Evolutionary conservation across 495 filamentous ascomycete genomes (phyloP).

Genomic region (Trichoderma reesei): DNA sequence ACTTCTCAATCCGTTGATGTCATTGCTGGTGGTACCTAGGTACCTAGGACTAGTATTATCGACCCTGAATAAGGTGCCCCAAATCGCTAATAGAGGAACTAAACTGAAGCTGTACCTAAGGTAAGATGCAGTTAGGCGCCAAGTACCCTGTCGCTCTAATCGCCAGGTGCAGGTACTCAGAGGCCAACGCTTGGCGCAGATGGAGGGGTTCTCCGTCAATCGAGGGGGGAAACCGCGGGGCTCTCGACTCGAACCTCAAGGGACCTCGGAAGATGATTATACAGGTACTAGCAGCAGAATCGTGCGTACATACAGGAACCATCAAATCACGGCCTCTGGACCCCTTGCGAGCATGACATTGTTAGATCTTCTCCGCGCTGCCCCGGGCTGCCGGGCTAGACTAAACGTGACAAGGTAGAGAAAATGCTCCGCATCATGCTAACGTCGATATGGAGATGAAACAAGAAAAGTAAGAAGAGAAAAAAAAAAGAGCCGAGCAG

Average conservation of each 20-base stretch:
- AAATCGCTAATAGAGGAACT: neutral
- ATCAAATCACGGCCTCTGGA: neutral
- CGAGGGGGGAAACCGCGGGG: neutral
- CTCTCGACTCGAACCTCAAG: neutral
- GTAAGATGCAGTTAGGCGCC: neutral
- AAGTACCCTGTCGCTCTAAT: neutral
- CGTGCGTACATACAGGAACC: neutral
- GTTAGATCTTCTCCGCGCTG: too few species aligned
- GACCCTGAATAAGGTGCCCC: too few species aligned
- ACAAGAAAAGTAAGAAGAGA: too few species aligned
- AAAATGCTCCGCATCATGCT: conserved; percentile 1
- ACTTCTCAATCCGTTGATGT: too few species aligned
- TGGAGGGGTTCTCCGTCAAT: neutral
- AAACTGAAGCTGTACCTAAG: too few species aligned
- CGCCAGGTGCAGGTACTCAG: neutral
- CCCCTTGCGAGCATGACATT: neutral
- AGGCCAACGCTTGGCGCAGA: neutral
- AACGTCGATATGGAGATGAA: neutral
- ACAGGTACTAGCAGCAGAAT: neutral
- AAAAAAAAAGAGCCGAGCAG: too few species aligned
- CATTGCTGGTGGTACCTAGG: too few species aligned
- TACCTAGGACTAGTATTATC: too few species aligned
- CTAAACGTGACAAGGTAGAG: neutral
- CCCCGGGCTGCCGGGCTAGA: neutral
- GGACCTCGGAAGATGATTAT: too few species aligned